Percentiles rank a stretch among this genome's conserved stretches.
phyloP scores from a whole-genome alignment of 2,329 filamentous ascomycete species.

The Aurifilum marmelostoma region DNA sequence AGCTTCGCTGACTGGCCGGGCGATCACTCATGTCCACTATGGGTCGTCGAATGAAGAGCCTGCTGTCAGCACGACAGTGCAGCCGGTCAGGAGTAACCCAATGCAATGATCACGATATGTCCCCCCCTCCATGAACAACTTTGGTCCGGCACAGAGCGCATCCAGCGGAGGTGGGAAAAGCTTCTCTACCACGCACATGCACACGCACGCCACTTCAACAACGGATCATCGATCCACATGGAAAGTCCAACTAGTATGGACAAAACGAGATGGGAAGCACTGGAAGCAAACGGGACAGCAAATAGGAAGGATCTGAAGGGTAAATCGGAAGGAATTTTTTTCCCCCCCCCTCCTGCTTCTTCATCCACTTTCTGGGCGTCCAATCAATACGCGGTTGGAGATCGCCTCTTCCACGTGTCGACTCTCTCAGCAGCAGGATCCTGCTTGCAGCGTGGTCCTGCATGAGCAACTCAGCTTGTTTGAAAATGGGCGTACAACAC shows the following conservation, averaged over 20 bases:
- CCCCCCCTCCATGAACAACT: constrained; percentile 26
- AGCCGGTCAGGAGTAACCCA: constrained; percentile 29
- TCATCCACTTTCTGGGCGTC: constrained; percentile 16
- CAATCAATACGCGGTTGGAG: constrained; percentile 8
- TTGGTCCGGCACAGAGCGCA: background rate
- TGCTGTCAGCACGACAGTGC: constrained; percentile 28
- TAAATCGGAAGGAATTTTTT: background rate
- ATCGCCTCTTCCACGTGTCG: constrained; percentile 9
- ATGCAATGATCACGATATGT: constrained; percentile 47
- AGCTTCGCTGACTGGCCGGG: constrained; percentile 21
- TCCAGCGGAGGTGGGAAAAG: background rate
- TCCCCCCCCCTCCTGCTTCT: background rate
- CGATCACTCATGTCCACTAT: constrained; percentile 20
- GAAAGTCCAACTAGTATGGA: background rate
- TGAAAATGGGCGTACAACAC: constrained; percentile 1
- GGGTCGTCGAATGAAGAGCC: constrained; percentile 22
- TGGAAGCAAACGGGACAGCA: background rate
- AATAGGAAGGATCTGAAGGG: background rate
- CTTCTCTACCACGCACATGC: background rate
- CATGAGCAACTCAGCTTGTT: background rate
- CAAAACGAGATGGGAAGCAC: background rate
- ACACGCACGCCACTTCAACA: constrained; percentile 1
- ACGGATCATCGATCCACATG: background rate
- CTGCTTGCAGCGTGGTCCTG: constrained; percentile 6
- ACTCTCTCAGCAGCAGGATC: constrained; percentile 9